These are phyloP conservation scores for Mayamaea pseudoterrestris DNA, from an alignment of 108 stramenopile species.

Conservation along the genomic window DNA sequence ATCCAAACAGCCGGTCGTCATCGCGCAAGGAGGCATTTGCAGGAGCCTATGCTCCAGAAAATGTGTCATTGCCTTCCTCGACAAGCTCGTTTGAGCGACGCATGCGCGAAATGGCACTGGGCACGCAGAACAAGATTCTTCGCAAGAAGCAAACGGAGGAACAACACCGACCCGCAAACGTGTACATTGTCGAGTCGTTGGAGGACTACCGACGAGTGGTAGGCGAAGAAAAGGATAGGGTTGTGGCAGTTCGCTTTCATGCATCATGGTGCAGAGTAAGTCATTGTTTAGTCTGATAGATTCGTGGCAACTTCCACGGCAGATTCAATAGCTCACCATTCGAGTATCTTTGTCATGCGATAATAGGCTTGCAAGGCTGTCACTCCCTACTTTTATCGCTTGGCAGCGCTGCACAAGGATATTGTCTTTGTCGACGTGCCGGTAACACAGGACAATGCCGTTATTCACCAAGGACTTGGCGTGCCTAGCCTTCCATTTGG, in stretches of 20 bases:
- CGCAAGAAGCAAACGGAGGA: neutral
- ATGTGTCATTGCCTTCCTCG: neutral
- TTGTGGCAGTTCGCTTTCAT: conserved; percentile 52
- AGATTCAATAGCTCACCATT: neutral
- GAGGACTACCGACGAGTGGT: conserved; percentile 37
- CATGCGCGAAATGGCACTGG: conserved; percentile 15
- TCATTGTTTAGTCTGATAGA: neutral
- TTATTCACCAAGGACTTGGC: conserved; percentile 49
- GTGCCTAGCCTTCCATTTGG: conserved; percentile 49
- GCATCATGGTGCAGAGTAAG: conserved; percentile 67
- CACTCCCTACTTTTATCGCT: conserved; percentile 36
- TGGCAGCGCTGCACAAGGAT: conserved; percentile 28
- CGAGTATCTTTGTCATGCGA: neutral
- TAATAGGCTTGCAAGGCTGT: conserved; percentile 55
- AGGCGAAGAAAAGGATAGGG: conserved; percentile 24
- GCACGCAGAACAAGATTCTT: conserved; percentile 1
- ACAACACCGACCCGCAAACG: conserved; percentile 20
- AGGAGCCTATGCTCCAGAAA: neutral
- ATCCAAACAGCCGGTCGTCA: neutral
- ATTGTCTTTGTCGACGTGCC: conserved; percentile 52
- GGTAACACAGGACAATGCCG: conserved; percentile 43
- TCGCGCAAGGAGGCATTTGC: conserved; percentile 4
- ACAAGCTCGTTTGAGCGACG: conserved; percentile 13
- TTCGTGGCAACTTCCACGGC: neutral
- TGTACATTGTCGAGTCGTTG: conserved; percentile 25